Evolutionary conservation across 1,284 basidiomycete species (phyloP), one percentile per base, ranked within the genome.

Genomic region (Leccinum fallax): DNA sequence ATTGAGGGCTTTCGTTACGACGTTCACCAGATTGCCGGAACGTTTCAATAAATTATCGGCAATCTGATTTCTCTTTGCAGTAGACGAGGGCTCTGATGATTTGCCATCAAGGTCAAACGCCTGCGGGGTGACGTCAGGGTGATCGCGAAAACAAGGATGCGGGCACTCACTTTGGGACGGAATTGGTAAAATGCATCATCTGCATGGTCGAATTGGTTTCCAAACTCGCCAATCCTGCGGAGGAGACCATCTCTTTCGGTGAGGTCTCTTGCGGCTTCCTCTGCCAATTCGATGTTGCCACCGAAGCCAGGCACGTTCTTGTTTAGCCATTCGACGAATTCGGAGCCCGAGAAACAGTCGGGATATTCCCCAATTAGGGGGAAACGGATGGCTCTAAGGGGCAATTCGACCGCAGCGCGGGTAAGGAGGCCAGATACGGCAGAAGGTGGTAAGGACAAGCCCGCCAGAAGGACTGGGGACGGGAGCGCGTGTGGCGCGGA

Each of bases 171-270:
- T 82, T 89, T 91, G 32, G 87, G 83, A 28, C 91, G 79, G 77
- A 93, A 92, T 72, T 93, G 91, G 73, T 90, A 93, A 68, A 83
- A 91, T 2, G 89, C 89, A 65, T 90, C 90, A 57, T 90, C 87
- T 5, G 85, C 82, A 63, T 83, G 81, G 68, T 91, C 90, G 66
- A 90, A 93, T 59, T 83, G 80, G 69, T 93, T 93, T 15, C 91
- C 91, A 58, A 91, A 80, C 72, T 93, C 92, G 57, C 93, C 94
- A 58, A 93, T 81, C 49, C 93, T 81, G 49, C 91, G 83, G 38
- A 95, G 78, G 10, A 94, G 79, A 55, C 86, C 86, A 64, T 91
- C 85, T 34, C 87, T 83, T 74, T 94, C 89, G 2, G 89, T 87
- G 58, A 96, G 79, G 54, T 93, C 89, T 58, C 78, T 82, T 5